Base-by-base conservation (phyloP, 805 yeast genomes). In the Scheffersomyces spartinae region DNA sequence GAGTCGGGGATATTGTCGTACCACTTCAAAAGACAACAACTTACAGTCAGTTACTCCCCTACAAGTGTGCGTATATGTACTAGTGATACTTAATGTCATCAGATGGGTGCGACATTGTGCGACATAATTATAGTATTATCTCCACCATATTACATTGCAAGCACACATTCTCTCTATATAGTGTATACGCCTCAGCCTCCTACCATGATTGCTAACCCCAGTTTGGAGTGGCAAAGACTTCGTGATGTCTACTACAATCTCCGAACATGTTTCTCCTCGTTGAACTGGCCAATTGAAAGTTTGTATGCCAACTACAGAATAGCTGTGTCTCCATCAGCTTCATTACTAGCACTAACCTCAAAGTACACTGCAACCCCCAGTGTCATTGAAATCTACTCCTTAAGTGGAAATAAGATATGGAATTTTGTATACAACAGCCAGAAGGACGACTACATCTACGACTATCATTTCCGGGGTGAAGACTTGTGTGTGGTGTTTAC, bases 191-290 rank as follows among this genome's bases (percentile, higher is more conserved):
- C 25, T 18, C 12, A 17, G 5, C 21, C 12, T 19, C 28, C 18
- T 17, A 42, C 38, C 39, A 26, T n/a, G n/a, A n/a, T n/a, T 29
- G 17, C 57, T 3, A 56, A 48, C 36, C 71, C 71, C 8, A 58
- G 66, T 36, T 43, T 63, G 33, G 66, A 65, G 22, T 85, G 96
- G 96, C 94, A 84, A 46, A 66, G 76, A 35, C 62, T 85, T 11
- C 74, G 71, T 27, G 71, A 73, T 46, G 77, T 71, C 7, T 82
- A 68, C 45, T 85, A 83, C 38, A 58, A 79, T 28, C 61, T 65
- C 10, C 49, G 75, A 28, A 64, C 70, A 11, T 74, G 80, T 29
- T 75, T 6, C n/a, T 9, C 6, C 9, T 27, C 55, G 1, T 43
- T 72, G 38, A 50, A 61, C 27, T 74, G 80, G 80, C 48, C 61